Evolutionary conservation across 768 basidiomycete genomes (phyloP).

Genomic region (Lactarius sanguifluus): DNA sequence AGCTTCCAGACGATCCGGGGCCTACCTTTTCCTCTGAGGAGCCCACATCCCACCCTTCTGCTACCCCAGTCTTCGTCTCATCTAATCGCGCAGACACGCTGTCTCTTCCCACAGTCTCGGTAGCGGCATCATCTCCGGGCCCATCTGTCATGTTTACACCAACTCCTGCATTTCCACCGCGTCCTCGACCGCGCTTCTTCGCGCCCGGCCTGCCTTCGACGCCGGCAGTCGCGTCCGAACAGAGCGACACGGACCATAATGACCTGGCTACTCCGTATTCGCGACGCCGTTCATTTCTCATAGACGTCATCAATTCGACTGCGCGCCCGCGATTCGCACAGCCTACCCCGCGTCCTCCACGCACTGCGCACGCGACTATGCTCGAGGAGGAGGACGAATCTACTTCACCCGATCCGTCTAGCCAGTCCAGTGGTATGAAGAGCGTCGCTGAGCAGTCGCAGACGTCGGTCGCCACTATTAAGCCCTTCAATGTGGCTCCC

Average conservation of each 20-base stretch:
- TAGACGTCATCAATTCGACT: conserved; percentile 82
- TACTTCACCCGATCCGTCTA: conserved; percentile 20
- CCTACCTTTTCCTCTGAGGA: conserved; percentile 77
- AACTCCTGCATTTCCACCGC: conserved; percentile 64
- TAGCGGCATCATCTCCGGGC: conserved; percentile 53
- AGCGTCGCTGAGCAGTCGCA: conserved; percentile 32
- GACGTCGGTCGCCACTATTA: conserved; percentile 37
- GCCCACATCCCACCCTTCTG: conserved; percentile 23
- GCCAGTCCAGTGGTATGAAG: conserved; percentile 40
- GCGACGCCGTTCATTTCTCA: conserved; percentile 76
- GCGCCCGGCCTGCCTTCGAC: conserved; percentile 29
- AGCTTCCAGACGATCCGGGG: conserved; percentile 38
- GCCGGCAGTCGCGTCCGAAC: conserved; percentile 22
- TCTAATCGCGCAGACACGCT: conserved; percentile 25
- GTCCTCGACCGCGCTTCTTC: conserved; percentile 61
- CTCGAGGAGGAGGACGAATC: conserved; percentile 20
- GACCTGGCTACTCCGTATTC: conserved; percentile 67
- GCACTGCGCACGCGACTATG: conserved; percentile 6
- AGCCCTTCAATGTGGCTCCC: conserved; percentile 52
- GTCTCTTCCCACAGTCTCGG: conserved; percentile 42
- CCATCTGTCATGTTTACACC: conserved; percentile 63
- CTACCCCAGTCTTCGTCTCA: conserved; percentile 14
- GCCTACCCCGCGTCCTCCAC: conserved; percentile 60
- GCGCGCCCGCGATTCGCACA: conserved; percentile 68
- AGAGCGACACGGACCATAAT: conserved; percentile 27